phyloP scores from a whole-genome alignment of 2,329 filamentous ascomycete species.

The Hypoxylon sp. region DNA sequence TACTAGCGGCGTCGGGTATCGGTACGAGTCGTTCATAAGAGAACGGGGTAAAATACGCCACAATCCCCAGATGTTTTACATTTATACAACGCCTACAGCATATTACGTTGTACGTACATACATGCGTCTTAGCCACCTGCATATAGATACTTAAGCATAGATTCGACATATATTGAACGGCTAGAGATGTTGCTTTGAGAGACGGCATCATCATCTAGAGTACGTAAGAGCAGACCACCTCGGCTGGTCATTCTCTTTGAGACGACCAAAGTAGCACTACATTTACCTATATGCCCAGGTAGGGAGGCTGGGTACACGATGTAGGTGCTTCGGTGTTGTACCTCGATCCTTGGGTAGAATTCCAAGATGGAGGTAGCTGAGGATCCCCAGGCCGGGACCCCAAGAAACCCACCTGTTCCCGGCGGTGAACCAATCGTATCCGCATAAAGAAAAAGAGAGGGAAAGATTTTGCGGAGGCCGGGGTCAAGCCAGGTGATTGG shows the following conservation, averaged over 20 bases:
- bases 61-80: constrained; percentile 22
- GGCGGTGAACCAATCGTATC: neutral
- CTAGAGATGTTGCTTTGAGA: constrained; percentile 8
- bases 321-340: too few species aligned
- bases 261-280: too few species aligned
- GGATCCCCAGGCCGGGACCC: constrained; percentile 9
- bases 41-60: constrained; percentile 32
- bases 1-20: constrained; percentile 18
- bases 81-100: neutral
- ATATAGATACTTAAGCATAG: neutral
- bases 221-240: constrained; percentile 20
- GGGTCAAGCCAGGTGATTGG: constrained; percentile 32
- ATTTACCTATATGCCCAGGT: too few species aligned
- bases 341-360: too few species aligned
- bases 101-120: neutral
- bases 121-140: neutral
- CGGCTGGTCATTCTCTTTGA: too few species aligned
- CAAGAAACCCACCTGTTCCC: neutral
- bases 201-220: constrained; percentile 13
- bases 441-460: neutral
- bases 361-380: constrained; percentile 3
- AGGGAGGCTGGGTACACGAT: too few species aligned
- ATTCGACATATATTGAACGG: neutral
- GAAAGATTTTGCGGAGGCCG: constrained; percentile 23
- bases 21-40: constrained; percentile 17